phyloP scores from a whole-genome alignment of 805 yeast species.

The Saccharomycopsis babjevae region DNA sequence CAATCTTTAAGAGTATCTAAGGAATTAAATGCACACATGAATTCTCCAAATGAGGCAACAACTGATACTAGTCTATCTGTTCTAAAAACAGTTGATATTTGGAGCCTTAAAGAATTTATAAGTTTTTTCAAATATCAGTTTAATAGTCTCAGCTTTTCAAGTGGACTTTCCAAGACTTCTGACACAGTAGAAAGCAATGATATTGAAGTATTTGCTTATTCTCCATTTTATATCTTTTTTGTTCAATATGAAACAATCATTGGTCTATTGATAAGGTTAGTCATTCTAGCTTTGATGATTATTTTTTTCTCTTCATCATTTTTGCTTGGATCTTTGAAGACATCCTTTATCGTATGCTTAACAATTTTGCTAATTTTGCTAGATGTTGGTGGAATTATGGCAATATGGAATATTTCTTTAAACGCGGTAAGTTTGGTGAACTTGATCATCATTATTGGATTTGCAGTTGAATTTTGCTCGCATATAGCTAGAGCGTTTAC shows the following conservation, averaged over 20 bases:
- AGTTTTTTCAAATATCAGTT: not conserved
- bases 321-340: slow-evolving; percentile 55
- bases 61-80: not conserved
- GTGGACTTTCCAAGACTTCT: not conserved
- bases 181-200: not conserved
- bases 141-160: not conserved
- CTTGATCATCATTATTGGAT: slow-evolving; percentile 82
- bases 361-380: slow-evolving; percentile 57
- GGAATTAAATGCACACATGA: slow-evolving; percentile 32
- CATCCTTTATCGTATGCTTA: slow-evolving; percentile 44
- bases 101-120: not conserved
- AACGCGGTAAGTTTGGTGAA: slow-evolving; percentile 89
- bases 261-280: slow-evolving; percentile 42
- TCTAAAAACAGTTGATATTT: not conserved
- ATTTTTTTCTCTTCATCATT: slow-evolving; percentile 45
- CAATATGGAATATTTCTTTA: slow-evolving; percentile 60
- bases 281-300: slow-evolving; percentile 41
- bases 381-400: slow-evolving; percentile 75
- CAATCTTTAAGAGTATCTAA: slow-evolving; percentile 58
- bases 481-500: slow-evolving; percentile 78
- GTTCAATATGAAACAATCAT: slow-evolving; percentile 74
- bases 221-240: slow-evolving; percentile 87
- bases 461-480: slow-evolving; percentile 87
- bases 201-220: slow-evolving; percentile 71
- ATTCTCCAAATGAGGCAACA: not conserved